Base-by-base conservation (phyloP, 768 basidiomycete genomes). In the Trametes elegans region DNA sequence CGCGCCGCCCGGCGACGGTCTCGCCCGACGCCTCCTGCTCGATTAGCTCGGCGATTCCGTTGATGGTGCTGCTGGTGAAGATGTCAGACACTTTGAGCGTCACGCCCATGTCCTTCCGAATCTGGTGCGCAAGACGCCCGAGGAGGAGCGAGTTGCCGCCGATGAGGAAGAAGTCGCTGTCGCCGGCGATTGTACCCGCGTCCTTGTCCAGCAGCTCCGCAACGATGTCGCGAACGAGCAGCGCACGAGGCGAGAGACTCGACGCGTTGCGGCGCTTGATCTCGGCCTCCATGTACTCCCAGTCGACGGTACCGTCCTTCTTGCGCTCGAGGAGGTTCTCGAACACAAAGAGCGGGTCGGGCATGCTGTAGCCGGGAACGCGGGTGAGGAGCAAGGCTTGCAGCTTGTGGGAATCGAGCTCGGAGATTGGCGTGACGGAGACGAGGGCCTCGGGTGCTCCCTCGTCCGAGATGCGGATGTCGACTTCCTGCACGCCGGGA, bases 91-190 rank as follows among this genome's bases (percentile, higher is more conserved):
- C 70, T 16, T 66, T 68, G 26, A 79, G 46, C 32, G 62, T 69
- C 24, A 68, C 71, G 19, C 74, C 73, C 18, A 70, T 71, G 55
- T 68, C 70, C 51, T 74, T 71, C 7, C 77, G 73, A 40, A 78
- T 67, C 35, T 66, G 64, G 53, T 77, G 70, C n/a, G 73, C 67
- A 11, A 79, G 70, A 42, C 77, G 72, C n/a, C 78, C 78, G 11
- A 78, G 71, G 9, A 78, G 68, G 1, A 78, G 64, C 3, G 77
- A 78, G 58, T 82, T 73, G 10, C 92, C 94, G 32, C 95, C 95
- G 62, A 98, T 97, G 46, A 98, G 84, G 72, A 98, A 98, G 49
- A 97, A 93, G 65, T 98, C 95, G 5, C 92, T 94, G 69, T 98
- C 95, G 67, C 98, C 95, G 0, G 95, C 97, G 66, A 98, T 97